A percentile compares a stretch with the other conserved stretches of the same genome.
Evolutionary conservation across 805 yeast genomes (phyloP).

Genomic region (Lachancea nothofagi): DNA sequence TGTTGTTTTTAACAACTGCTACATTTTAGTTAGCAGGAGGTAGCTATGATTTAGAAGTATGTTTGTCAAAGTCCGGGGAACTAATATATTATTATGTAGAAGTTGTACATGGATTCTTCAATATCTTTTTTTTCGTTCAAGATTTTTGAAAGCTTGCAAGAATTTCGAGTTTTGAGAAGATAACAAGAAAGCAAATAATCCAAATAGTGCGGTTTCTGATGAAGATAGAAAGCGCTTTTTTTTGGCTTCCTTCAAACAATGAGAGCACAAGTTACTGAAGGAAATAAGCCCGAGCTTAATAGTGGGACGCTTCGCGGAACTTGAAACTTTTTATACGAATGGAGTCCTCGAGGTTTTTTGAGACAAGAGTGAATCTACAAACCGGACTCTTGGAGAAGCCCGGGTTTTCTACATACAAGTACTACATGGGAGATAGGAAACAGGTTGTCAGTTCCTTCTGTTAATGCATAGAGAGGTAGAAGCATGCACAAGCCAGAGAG

Average conservation of each 20-base stretch:
- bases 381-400: neutral
- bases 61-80: slow-evolving; percentile 8
- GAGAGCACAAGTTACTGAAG: too few species aligned
- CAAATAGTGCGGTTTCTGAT: neutral
- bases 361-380: neutral
- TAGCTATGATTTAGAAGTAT: slow-evolving; percentile 9
- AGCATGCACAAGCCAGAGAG: too few species aligned
- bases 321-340: neutral
- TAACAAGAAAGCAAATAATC: neutral
- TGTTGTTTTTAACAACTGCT: slow-evolving; percentile 16
- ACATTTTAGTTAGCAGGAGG: slow-evolving; percentile 13
- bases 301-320: slow-evolving; percentile 2
- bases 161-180: slow-evolving; percentile 1
- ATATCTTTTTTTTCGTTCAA: neutral
- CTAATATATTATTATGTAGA: neutral
- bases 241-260: too few species aligned
- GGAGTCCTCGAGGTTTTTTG: neutral
- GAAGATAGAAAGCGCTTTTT: neutral
- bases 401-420: slow-evolving; percentile 1
- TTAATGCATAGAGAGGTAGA: too few species aligned
- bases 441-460: too few species aligned
- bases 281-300: slow-evolving; percentile 1
- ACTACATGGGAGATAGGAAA: too few species aligned
- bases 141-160: slow-evolving; percentile 3
- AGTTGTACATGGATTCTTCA: neutral